Evolutionary conservation across 1,284 basidiomycete species (phyloP), one percentile per base, ranked within the genome.

Genomic region (Exobasidium cylindrosporum): DNA sequence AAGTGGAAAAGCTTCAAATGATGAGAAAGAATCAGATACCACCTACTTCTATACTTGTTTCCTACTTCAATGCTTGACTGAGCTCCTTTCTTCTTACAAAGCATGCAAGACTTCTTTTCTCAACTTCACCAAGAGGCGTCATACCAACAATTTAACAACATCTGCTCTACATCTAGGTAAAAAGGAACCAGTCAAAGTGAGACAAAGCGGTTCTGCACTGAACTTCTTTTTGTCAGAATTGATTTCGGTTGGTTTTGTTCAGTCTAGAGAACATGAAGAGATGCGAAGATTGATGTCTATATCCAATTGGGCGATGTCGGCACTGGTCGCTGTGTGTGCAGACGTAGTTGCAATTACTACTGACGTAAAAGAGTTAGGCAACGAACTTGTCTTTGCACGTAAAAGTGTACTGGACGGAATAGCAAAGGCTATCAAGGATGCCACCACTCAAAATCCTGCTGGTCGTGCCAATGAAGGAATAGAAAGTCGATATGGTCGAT

Each of bases 31-130:
- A 50, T 61, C 63, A 44, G 75, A 77, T 49, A 64, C 61, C 11
- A 23, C 60, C n/a, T 84, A 83, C 72, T 82, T 88, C 64, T 95
- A 94, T 77, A 84, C 86, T 13, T 90, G 88, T 72, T 92, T 97
- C 83, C 82, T 97, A 64, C 90, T 97, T 87, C 91, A 95, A 75
- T 88, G 88, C 67, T 83, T 97, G 54, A 91, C 92, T 0, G 95
- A 98, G 82, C 83, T 97, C 1, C 82, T 96, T 1, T 93, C 95
- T 62, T 97, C 93, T 17, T 98, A 98, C 79, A 88, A 91, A 68
- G 81, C 87, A 1, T 95, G 92, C 86, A 98, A 97, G 81, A 80
- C 87, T 26, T 87, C 89, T 2, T 93, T 97, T 81, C 81, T 95
- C 64, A 88, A 89, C 0, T 91, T 87, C 74, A 87, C 86, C 11